phyloP scores from a whole-genome alignment of 108 stramenopile species.

The Skeletonema costatum region DNA sequence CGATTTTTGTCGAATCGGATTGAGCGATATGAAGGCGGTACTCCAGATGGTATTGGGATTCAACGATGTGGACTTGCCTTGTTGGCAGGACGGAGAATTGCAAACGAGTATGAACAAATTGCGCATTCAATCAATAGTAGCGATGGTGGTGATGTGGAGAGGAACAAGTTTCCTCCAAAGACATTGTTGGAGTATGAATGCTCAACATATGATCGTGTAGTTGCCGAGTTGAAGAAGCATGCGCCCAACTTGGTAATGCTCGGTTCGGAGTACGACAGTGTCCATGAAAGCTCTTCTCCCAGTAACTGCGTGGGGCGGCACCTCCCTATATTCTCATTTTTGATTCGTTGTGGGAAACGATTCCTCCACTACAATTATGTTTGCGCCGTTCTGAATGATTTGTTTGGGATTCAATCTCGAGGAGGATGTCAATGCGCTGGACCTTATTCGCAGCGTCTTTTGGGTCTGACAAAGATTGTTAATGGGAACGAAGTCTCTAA shows the following conservation, averaged over 20 bases:
- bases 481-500: constrained; percentile 44
- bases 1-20: constrained; percentile 94
- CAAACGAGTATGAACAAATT: constrained; percentile 50
- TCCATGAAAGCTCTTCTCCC: background rate
- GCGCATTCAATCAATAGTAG: constrained; percentile 6
- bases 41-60: constrained; percentile 94
- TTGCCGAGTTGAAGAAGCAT: constrained; percentile 46
- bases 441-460: constrained; percentile 82
- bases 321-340: constrained; percentile 85
- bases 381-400: constrained; percentile 94
- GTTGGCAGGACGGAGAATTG: constrained; percentile 69
- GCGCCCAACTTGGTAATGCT: constrained; percentile 86
- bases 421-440: constrained; percentile 97
- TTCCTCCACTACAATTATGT: constrained; percentile 98
- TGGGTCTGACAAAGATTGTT: constrained; percentile 68
- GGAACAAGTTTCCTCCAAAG: constrained; percentile 10
- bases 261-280: constrained; percentile 35
- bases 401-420: constrained; percentile 97
- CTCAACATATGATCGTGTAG: constrained; percentile 59
- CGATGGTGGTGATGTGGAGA: constrained; percentile 6
- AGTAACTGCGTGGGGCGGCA: constrained; percentile 36
- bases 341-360: constrained; percentile 71
- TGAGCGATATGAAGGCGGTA: constrained; percentile 98
- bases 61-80: constrained; percentile 88
- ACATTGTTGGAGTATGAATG: constrained; percentile 64